Conservation (phyloP, 768 basidiomycete species). For the Auricularia cornea region DNA sequence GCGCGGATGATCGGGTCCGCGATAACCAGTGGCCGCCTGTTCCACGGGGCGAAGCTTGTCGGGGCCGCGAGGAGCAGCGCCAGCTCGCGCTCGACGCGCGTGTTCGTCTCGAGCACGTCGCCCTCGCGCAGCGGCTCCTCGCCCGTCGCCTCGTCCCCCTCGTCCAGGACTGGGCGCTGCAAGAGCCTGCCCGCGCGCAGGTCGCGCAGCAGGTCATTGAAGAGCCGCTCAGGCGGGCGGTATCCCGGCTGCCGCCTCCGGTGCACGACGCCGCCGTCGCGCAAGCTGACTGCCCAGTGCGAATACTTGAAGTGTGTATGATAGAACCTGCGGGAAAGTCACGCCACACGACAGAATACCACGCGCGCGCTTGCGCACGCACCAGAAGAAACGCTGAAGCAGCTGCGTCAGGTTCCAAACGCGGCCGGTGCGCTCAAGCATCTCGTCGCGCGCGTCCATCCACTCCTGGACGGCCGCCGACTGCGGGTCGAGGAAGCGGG, state of each 20-base stretch:
- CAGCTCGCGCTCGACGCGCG: background rate
- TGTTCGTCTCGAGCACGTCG: background rate
- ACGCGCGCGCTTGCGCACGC: background rate
- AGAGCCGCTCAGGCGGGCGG: background rate
- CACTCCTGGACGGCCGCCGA: background rate
- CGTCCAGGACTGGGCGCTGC: no score
- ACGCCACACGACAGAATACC: background rate
- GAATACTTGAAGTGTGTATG: background rate
- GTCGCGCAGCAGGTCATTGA: background rate
- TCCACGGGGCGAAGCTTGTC: background rate
- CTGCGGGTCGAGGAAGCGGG: background rate
- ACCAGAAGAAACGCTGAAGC: background rate
- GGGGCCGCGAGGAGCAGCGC: background rate
- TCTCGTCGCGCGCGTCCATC: background rate
- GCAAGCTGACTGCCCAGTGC: background rate
- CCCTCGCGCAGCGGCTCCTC: background rate
- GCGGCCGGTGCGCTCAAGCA: background rate
- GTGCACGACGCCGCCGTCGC: background rate
- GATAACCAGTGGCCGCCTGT: background rate
- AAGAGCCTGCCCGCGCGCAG: background rate
- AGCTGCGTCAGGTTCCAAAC: background rate
- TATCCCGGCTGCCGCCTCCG: background rate
- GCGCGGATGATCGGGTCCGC: background rate
- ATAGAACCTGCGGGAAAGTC: background rate
- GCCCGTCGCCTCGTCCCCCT: background rate